Evolutionary conservation across 768 basidiomycete genomes (phyloP).

Genomic region (Phanerodontia chrysosporium): DNA sequence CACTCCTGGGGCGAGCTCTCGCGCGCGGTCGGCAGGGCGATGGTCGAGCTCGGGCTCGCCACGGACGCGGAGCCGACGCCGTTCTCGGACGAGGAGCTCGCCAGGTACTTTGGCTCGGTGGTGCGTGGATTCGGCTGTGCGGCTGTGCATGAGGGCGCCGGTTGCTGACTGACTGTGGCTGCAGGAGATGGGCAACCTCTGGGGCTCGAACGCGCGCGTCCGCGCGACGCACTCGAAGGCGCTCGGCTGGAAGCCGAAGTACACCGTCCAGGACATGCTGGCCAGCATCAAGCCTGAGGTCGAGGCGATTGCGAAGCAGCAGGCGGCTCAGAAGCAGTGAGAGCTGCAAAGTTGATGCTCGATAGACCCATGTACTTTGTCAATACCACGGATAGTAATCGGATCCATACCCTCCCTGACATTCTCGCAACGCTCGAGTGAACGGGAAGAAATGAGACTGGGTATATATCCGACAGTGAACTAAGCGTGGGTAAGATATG

Average conservation of each 20-base stretch:
- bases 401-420: too few species aligned
- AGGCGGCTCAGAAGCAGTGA: background rate
- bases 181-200: background rate
- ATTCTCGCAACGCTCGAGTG: too few species aligned
- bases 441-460: background rate
- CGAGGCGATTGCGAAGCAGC: background rate
- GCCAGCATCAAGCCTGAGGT: constrained; percentile 10
- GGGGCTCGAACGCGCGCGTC: constrained; percentile 11
- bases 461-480: background rate
- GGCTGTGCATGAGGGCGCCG: too few species aligned
- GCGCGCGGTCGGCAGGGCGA: constrained; percentile 29
- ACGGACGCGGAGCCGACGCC: constrained; percentile 33
- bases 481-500: background rate
- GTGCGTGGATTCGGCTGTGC: background rate
- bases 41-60: constrained; percentile 24
- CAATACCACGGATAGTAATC: too few species aligned
- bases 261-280: constrained; percentile 10
- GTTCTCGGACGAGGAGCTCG: constrained; percentile 42
- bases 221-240: constrained; percentile 4
- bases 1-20: constrained; percentile 27
- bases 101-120: constrained; percentile 13
- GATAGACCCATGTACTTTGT: background rate
- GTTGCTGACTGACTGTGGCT: background rate
- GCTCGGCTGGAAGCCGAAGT: constrained; percentile 15
- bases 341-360: too few species aligned